A percentile compares a stretch with the other conserved stretches of the same genome.
phyloP scores from a whole-genome alignment of 129 eudicot genomes.

The Ambrosia artemisiifolia region DNA sequence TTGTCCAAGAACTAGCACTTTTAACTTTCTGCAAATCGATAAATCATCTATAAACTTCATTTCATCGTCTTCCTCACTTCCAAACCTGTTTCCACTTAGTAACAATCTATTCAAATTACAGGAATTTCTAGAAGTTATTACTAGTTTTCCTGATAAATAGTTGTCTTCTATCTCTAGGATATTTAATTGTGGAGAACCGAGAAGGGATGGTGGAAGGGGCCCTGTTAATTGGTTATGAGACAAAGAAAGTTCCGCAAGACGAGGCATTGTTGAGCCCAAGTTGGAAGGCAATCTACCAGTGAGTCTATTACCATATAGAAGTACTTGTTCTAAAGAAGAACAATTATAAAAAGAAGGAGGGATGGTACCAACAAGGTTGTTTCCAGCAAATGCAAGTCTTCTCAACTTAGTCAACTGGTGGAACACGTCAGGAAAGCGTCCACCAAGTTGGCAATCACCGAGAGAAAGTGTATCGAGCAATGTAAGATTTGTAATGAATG shows the following conservation, averaged over 20 bases:
- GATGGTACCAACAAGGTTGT: constrained; percentile 27
- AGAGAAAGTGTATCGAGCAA: neutral
- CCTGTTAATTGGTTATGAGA: constrained; percentile 19
- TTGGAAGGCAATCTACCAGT: constrained; percentile 15
- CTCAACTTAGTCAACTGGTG: constrained; percentile 4
- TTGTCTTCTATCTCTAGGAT: constrained; percentile 19
- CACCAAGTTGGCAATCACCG: neutral
- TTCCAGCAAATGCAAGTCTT: neutral
- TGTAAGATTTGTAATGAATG: neutral
- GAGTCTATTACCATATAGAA: constrained; percentile 16
- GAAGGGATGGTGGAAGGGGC: constrained; percentile 18
- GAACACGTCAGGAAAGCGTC: neutral
- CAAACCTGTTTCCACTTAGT: constrained; percentile 20
- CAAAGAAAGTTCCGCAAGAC: neutral
- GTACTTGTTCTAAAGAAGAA: constrained; percentile 8
- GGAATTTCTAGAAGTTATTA: neutral
- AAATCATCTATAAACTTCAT: constrained; percentile 16
- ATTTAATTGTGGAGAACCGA: constrained; percentile 19
- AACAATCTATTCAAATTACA: neutral
- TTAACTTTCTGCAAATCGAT: constrained; percentile 18
- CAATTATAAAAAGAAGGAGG: constrained; percentile 26
- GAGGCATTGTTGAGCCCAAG: neutral
- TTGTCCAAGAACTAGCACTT: neutral
- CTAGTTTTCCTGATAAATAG: constrained; percentile 33
- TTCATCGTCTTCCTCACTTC: constrained; percentile 37